Percentiles rank a stretch among this genome's conserved stretches.
These are phyloP conservation scores for Crithidia brevicula DNA, from an alignment of 208 protist genomes.

Conservation along the genomic window DNA sequence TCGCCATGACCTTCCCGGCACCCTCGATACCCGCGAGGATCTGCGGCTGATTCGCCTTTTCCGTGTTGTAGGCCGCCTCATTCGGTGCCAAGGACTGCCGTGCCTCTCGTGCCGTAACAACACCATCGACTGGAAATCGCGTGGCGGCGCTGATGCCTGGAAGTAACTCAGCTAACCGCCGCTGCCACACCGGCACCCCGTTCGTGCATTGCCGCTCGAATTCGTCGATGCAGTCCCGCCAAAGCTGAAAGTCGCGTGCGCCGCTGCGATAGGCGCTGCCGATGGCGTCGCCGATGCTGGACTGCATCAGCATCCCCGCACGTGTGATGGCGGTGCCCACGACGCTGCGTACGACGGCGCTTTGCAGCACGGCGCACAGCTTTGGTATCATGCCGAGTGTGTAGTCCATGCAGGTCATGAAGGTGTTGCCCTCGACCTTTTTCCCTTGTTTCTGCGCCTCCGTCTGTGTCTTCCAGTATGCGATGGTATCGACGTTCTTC, in stretches of 20 bases:
- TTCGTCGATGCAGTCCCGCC: conserved; percentile 63
- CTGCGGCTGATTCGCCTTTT: conserved; percentile 57
- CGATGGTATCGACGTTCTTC: conserved; percentile 45
- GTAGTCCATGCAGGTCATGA: conserved; percentile 77
- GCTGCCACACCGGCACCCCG: conserved; percentile 71
- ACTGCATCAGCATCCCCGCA: conserved; percentile 63
- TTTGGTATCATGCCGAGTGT: conserved; percentile 67
- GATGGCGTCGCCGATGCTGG: conserved; percentile 64
- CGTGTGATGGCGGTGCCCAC: conserved; percentile 75
- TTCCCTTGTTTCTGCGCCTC: conserved; percentile 39
- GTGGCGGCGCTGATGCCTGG: conserved; percentile 56
- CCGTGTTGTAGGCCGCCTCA: conserved; percentile 50
- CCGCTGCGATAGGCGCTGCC: conserved; percentile 44
- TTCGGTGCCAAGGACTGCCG: conserved; percentile 50
- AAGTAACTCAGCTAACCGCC: conserved; percentile 50
- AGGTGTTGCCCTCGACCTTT: conserved; percentile 33
- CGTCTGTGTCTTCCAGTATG: conserved; percentile 73
- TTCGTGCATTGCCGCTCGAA: conserved; percentile 55
- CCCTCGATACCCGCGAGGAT: conserved; percentile 63
- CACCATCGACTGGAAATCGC: conserved; percentile 72
- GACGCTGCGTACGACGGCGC: conserved; percentile 76
- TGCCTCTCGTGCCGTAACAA: conserved; percentile 57
- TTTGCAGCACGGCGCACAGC: conserved; percentile 65
- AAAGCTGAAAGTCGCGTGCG: conserved; percentile 59
- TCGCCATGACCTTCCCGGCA: conserved; percentile 66